Base-by-base conservation (phyloP, 805 yeast genomes). In the Candida morakotiae region DNA sequence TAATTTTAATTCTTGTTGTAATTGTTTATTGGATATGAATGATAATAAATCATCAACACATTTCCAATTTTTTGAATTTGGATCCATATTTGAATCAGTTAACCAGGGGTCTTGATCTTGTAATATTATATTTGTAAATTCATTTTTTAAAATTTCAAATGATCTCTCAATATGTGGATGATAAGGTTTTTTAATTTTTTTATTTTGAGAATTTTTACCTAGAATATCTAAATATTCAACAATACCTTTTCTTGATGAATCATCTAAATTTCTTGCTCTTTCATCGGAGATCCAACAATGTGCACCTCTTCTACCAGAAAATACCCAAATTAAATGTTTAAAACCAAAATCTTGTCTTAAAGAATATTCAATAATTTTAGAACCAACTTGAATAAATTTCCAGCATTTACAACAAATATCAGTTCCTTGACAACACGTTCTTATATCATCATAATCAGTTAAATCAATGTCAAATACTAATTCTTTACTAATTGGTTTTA, bases 281-380 rank as follows among this genome's bases (percentile, higher is more conserved):
- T 73, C 62, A 56, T 93, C 98, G 60, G 95, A 85, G 17, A 93
- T 73, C 98, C 98, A 93, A 53, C 98, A 94, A 70, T 93, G 98
- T 11, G 94, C 95, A 60, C 98, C 98, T 75, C 98, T 85, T 70
- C 98, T 83, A 32, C 98, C 98, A 1, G 96, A 87, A 55, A 87
- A 93, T 4, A 91, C 96, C 98, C 98, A 93, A 34, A 93, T 69
- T 54, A 87, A 68, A 58, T 87, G 81, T 42, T 79, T 65, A 58
- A 86, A 89, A 1, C 96, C 98, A 60, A 93, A 93, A 59, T 91
- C 98, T 35, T 87, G 87, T 36, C 77, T 65, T 36, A 93, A 68
- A 0, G 95, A 83, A 1, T 58, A 53, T 42, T 84, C 86, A 42
- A 93, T 64, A 32, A 89, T 77, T 50, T 79, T 75, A 40, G 88